Evolutionary conservation across 768 basidiomycete species (phyloP).

Genomic region (Mycena vulgaris): DNA sequence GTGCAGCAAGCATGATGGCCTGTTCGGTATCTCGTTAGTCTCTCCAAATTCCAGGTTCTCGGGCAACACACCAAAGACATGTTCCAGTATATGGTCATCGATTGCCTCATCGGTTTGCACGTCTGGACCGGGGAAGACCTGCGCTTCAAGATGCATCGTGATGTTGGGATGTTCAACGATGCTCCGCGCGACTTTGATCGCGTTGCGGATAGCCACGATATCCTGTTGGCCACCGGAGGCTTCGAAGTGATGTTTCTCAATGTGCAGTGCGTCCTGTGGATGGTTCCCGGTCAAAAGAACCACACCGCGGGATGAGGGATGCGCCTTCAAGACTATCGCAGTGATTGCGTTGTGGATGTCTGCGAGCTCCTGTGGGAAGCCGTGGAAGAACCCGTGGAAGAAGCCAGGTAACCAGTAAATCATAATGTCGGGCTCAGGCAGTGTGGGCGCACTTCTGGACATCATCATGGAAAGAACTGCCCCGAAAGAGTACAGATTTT

Average conservation of each 20-base stretch:
- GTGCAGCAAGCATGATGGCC: slow-evolving; percentile 50
- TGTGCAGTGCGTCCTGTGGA: slow-evolving; percentile 46
- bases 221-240: slow-evolving; percentile 41
- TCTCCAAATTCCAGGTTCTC: no score
- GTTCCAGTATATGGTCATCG: slow-evolving; percentile 41
- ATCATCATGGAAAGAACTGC: slow-evolving; percentile 38
- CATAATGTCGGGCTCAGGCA: slow-evolving; percentile 46
- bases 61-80: slow-evolving; percentile 43
- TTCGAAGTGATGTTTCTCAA: slow-evolving; percentile 48
- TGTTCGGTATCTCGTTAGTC: background rate
- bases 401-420: slow-evolving; percentile 43
- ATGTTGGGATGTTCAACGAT: slow-evolving; percentile 37
- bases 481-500: slow-evolving; percentile 47
- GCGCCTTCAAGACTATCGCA: slow-evolving; percentile 44
- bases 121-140: slow-evolving; percentile 41
- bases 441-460: slow-evolving; percentile 37
- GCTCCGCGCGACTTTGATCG: slow-evolving; percentile 41
- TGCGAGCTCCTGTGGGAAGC: slow-evolving; percentile 39
- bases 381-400: slow-evolving; percentile 26
- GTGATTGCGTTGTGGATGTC: slow-evolving; percentile 42
- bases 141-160: slow-evolving; percentile 36
- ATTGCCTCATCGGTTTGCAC: slow-evolving; percentile 36
- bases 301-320: slow-evolving; percentile 45
- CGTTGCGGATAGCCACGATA: slow-evolving; percentile 43
- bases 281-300: slow-evolving; percentile 47